Conservation (phyloP, 305 asterid species). For the Petunia hybrid region DNA sequence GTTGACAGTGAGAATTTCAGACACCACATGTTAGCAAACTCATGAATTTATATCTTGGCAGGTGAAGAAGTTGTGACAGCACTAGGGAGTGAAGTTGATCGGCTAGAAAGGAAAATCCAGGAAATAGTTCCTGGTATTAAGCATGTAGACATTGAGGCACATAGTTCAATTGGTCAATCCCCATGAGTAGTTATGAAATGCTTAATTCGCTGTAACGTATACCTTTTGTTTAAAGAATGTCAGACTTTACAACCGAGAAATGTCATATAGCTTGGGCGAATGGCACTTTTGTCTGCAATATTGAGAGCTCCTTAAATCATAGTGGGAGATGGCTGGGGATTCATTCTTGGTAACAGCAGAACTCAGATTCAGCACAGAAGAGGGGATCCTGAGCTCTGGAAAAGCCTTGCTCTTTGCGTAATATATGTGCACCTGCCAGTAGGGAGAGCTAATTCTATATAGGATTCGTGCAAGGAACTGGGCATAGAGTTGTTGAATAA, state of each 20-base stretch:
- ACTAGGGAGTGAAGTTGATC: slow-evolving; percentile 91
- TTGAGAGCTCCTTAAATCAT: background rate
- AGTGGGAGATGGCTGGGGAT: too few species aligned
- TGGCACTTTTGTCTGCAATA: background rate
- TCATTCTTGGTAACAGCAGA: too few species aligned
- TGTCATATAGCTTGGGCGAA: background rate
- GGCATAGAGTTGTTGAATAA: too few species aligned
- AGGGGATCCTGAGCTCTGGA: too few species aligned
- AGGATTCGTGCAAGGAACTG: too few species aligned
- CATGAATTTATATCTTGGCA: slow-evolving; percentile 37
- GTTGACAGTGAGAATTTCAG: background rate
- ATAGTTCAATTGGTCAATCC: slow-evolving; percentile 67
- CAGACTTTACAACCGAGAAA: background rate
- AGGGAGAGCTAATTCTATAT: too few species aligned
- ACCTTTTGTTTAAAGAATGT: background rate
- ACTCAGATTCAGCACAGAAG: too few species aligned
- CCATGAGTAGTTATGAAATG: background rate
- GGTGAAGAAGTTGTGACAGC: slow-evolving; percentile 98
- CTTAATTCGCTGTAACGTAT: slow-evolving; percentile 4
- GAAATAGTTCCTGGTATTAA: slow-evolving; percentile 86
- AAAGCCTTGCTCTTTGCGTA: too few species aligned
- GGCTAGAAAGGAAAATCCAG: slow-evolving; percentile 93
- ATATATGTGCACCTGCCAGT: too few species aligned
- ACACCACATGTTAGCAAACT: background rate
- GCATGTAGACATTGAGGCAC: slow-evolving; percentile 94